Conservation (phyloP, 805 yeast species). For the Metschnikowia orientalis region DNA sequence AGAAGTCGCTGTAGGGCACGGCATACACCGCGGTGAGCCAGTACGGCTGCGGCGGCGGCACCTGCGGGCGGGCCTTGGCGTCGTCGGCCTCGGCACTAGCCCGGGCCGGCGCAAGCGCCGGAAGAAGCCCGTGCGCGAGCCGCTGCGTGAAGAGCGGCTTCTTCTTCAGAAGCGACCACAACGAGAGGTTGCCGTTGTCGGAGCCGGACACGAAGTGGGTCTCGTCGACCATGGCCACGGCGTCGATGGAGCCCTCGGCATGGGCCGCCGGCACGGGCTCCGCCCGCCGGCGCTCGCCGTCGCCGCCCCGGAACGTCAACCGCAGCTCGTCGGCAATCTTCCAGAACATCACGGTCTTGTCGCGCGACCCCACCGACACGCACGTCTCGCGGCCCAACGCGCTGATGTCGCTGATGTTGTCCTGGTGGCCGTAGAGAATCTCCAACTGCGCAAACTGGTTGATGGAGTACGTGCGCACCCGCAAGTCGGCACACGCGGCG, state of each 20-base stretch:
- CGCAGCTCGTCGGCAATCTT: slow-evolving; percentile 93
- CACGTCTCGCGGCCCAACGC: slow-evolving; percentile 86
- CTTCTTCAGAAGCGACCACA: slow-evolving; percentile 90
- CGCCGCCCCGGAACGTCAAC: slow-evolving; percentile 90
- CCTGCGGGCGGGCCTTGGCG: slow-evolving; percentile 42
- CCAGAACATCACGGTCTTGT: slow-evolving; percentile 94
- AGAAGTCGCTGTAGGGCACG: slow-evolving; percentile 78
- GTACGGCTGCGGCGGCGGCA: slow-evolving; percentile 75
- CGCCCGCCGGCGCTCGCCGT: slow-evolving; percentile 36
- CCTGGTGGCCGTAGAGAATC: slow-evolving; percentile 93
- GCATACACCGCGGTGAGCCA: slow-evolving; percentile 82
- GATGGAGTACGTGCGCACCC: slow-evolving; percentile 80
- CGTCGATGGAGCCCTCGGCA: slow-evolving; percentile 85
- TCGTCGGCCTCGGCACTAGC: slow-evolving; percentile 53
- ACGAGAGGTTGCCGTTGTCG: slow-evolving; percentile 84
- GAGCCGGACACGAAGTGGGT: slow-evolving; percentile 91
- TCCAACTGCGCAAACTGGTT: slow-evolving; percentile 87
- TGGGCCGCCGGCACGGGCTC: slow-evolving; percentile 24
- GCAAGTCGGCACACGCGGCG: slow-evolving; percentile 89
- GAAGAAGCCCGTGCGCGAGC: slow-evolving; percentile 71
- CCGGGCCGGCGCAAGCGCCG: slow-evolving; percentile 36
- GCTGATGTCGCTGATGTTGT: slow-evolving; percentile 72
- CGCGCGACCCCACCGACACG: slow-evolving; percentile 93
- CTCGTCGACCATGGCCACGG: slow-evolving; percentile 88
- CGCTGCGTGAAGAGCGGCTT: slow-evolving; percentile 72